phyloP scores from a whole-genome alignment of 106 monocot genomes.

The Apostasia shenzhenica region DNA sequence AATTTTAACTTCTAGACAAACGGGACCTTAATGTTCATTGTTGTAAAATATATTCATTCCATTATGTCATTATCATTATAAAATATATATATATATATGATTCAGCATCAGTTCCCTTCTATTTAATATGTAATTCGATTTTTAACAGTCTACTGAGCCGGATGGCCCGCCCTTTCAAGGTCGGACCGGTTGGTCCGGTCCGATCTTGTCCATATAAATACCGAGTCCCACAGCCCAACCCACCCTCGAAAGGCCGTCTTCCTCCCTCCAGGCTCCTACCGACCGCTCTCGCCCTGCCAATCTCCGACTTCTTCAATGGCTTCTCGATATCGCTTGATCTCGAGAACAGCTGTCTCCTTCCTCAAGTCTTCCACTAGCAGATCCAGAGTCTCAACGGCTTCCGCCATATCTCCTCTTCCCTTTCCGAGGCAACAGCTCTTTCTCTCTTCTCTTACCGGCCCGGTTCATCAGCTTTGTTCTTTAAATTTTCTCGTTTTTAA shows the following conservation, averaged over 20 bases:
- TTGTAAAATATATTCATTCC: too few relatives aligned
- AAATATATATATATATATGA: too few relatives aligned
- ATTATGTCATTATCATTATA: too few relatives aligned
- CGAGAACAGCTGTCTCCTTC: slow-evolving; percentile 41
- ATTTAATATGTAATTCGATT: too few relatives aligned
- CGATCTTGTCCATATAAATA: background rate
- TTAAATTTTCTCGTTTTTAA: background rate
- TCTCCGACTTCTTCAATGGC: slow-evolving; percentile 36
- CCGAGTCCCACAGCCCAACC: background rate
- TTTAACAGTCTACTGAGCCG: too few relatives aligned
- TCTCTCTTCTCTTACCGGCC: background rate
- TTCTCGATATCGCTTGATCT: slow-evolving; percentile 50
- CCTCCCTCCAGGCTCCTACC: background rate
- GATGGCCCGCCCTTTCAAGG: too few relatives aligned
- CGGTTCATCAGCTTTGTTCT: background rate
- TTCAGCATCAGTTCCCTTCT: too few relatives aligned
- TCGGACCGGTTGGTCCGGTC: background rate
- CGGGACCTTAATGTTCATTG: too few relatives aligned
- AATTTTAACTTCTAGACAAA: too few relatives aligned
- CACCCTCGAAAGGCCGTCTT: background rate
- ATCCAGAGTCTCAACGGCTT: background rate
- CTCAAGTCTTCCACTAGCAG: slow-evolving; percentile 23
- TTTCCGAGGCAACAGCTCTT: slow-evolving; percentile 16
- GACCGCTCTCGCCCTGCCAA: background rate
- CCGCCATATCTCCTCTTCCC: slow-evolving; percentile 1